A percentile compares a stretch with the other conserved stretches of the same genome.
Evolutionary conservation across 2,329 filamentous ascomycete species (phyloP).

Genomic region (Diplocarpon mali): DNA sequence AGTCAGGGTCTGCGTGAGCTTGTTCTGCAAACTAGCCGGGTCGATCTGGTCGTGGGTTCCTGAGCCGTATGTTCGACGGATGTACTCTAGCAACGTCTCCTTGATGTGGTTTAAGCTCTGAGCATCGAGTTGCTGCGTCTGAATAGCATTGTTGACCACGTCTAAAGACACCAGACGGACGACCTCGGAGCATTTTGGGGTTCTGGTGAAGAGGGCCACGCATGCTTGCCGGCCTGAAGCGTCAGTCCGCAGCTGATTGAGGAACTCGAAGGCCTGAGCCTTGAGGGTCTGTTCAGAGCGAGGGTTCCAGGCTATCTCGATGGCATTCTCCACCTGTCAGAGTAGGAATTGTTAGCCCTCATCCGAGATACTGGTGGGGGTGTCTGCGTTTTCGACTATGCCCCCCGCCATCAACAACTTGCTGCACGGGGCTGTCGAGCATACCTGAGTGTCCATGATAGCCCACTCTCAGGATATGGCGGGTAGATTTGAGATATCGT

Average conservation of each 20-base stretch:
- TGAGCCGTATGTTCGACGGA: slow-evolving; percentile 61
- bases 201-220: slow-evolving; percentile 71
- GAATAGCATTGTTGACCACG: slow-evolving; percentile 83
- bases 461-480: slow-evolving; percentile 8
- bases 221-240: slow-evolving; percentile 85
- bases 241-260: slow-evolving; percentile 68
- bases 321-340: slow-evolving; percentile 82
- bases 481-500: slow-evolving; percentile 1
- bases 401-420: slow-evolving; percentile 6
- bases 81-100: slow-evolving; percentile 71
- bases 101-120: slow-evolving; percentile 66
- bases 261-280: slow-evolving; percentile 71
- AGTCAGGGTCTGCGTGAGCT: slow-evolving; percentile 90
- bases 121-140: slow-evolving; percentile 64
- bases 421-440: slow-evolving; percentile 11
- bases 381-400: background rate
- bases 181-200: slow-evolving; percentile 66
- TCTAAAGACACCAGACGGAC: slow-evolving; percentile 85
- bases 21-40: slow-evolving; percentile 76
- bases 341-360: slow-evolving; percentile 9
- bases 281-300: slow-evolving; percentile 64
- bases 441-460: slow-evolving; percentile 27
- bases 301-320: slow-evolving; percentile 85
- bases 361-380: background rate
- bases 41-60: slow-evolving; percentile 49